phyloP scores from a whole-genome alignment of 1,139 yeast genomes.

The Arxiozyma bovina region DNA sequence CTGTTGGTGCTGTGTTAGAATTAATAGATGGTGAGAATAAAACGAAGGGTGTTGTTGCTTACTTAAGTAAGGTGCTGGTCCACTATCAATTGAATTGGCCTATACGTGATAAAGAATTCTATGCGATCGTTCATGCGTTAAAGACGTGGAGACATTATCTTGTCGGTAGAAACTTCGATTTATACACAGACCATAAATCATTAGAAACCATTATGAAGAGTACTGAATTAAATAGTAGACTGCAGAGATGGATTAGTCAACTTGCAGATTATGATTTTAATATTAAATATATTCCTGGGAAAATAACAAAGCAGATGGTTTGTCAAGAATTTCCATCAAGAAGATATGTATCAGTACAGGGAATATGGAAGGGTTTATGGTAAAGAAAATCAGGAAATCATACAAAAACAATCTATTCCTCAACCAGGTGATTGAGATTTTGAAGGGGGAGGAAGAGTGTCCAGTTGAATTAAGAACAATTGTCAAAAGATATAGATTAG shows the following conservation, averaged over 20 bases:
- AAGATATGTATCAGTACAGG: too few species aligned
- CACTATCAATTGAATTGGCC: neutral
- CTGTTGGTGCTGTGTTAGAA: constrained; percentile 1
- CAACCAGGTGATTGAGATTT: too few species aligned
- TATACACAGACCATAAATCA: neutral
- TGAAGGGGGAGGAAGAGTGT: neutral
- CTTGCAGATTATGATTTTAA: neutral
- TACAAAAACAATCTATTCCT: too few species aligned
- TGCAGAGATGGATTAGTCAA: neutral
- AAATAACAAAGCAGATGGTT: neutral
- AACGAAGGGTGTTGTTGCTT: neutral
- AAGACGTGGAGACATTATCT: neutral
- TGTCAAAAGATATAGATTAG: neutral
- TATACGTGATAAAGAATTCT: neutral
- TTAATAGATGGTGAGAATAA: neutral
- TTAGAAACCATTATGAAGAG: neutral
- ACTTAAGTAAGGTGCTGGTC: neutral
- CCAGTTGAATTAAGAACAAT: neutral
- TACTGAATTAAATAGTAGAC: neutral
- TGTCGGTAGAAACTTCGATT: neutral
- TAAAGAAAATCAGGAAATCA: too few species aligned
- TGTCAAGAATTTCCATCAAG: neutral
- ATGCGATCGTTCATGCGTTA: neutral
- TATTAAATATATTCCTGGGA: neutral
- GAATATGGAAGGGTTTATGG: neutral